phyloP scores from a whole-genome alignment of 495 filamentous ascomycete species.

The Podospora anserina region DNA sequence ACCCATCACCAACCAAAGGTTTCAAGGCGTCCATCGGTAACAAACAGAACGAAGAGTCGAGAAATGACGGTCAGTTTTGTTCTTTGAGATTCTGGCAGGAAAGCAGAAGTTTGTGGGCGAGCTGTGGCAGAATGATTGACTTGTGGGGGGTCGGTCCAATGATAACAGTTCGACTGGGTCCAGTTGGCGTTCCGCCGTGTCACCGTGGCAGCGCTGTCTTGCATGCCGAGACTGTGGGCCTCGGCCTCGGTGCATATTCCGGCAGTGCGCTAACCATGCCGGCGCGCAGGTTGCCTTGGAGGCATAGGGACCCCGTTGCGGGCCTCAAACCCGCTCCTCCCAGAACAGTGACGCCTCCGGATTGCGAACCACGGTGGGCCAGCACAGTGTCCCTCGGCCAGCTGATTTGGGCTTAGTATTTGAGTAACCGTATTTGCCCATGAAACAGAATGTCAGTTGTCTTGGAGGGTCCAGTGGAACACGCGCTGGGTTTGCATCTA shows the following conservation, averaged over 20 bases:
- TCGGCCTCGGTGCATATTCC: background rate
- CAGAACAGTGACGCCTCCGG: background rate
- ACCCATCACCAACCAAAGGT: background rate
- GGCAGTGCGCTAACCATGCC: background rate
- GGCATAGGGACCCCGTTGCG: background rate
- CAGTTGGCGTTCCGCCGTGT: background rate
- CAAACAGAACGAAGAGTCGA: background rate
- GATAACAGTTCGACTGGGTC: background rate
- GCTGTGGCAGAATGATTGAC: background rate
- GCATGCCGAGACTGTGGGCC: conserved; percentile 2
- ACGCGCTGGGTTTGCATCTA: no score
- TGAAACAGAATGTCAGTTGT: background rate
- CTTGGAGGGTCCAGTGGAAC: background rate
- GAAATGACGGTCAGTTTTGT: background rate
- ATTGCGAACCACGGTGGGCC: conserved; percentile 2
- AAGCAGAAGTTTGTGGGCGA: background rate
- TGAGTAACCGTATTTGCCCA: background rate
- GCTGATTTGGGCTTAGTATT: conserved; percentile 5
- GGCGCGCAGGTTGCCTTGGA: background rate
- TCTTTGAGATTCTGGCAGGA: background rate
- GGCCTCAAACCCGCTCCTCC: background rate
- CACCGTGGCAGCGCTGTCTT: background rate
- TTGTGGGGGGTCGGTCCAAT: background rate
- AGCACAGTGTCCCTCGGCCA: background rate
- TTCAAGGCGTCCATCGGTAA: background rate